A percentile compares a stretch with the other conserved stretches of the same genome.
These are phyloP conservation scores for Caloboletus inedulis DNA, from an alignment of 1,284 basidiomycete genomes.

Conservation along the genomic window DNA sequence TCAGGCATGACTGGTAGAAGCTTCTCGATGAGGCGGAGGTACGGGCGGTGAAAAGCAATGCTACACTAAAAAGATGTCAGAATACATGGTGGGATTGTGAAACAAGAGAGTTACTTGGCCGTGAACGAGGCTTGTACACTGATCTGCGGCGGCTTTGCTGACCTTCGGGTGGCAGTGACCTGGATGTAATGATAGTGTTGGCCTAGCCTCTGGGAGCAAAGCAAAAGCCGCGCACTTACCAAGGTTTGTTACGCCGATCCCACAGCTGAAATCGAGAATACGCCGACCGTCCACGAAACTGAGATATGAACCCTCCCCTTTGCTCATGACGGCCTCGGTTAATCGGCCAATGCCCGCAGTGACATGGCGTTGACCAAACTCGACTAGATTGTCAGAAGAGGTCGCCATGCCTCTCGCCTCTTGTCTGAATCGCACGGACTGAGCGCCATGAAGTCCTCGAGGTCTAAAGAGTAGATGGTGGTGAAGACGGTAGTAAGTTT, in stretches of 20 bases:
- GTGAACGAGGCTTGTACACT: slow-evolving; percentile 80
- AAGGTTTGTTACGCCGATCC: slow-evolving; percentile 80
- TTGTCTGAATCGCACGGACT: not conserved
- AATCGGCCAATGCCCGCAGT: slow-evolving; percentile 66
- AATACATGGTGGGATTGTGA: not conserved
- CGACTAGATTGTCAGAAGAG: slow-evolving; percentile 29
- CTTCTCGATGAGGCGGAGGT: slow-evolving; percentile 73
- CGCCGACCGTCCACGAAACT: slow-evolving; percentile 66
- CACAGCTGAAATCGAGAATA: slow-evolving; percentile 82
- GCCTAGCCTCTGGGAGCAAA: not conserved
- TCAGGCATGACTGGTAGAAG: slow-evolving; percentile 84
- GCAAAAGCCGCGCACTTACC: slow-evolving; percentile 42
- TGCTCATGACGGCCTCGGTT: slow-evolving; percentile 71
- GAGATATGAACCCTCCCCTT: slow-evolving; percentile 77
- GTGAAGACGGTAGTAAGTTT: not conserved
- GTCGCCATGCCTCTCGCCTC: slow-evolving; percentile 18
- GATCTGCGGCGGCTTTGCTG: slow-evolving; percentile 81
- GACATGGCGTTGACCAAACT: slow-evolving; percentile 63
- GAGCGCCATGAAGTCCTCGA: not conserved
- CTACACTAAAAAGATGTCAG: slow-evolving; percentile 52
- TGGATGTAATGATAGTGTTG: slow-evolving; percentile 27
- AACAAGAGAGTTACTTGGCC: slow-evolving; percentile 49
- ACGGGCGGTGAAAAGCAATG: slow-evolving; percentile 75
- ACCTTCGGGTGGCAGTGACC: slow-evolving; percentile 88
- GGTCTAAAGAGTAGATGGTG: slow-evolving; percentile 8